Evolutionary conservation across 495 filamentous ascomycete species (phyloP).

Genomic region (Usnea hakonensis): DNA sequence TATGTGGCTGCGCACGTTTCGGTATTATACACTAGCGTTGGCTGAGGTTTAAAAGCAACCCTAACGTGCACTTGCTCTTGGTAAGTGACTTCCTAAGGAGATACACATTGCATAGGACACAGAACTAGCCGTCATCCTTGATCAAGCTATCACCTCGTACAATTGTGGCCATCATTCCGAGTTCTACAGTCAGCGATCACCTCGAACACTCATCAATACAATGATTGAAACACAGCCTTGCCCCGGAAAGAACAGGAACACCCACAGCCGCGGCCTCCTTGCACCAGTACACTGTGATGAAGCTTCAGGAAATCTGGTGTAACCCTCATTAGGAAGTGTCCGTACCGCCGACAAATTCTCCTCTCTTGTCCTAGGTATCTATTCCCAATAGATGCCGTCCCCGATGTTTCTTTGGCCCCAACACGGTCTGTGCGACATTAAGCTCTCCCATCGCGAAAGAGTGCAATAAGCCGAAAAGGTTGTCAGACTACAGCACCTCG

Average conservation of each 20-base stretch:
- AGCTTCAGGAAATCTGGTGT: not conserved
- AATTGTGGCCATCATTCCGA: not conserved
- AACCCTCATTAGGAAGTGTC: not conserved
- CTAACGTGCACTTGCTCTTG: not conserved
- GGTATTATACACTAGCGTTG: too few relatives aligned
- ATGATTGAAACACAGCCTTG: not conserved
- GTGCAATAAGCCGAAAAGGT: not conserved
- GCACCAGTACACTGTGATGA: not conserved
- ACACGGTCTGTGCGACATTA: not conserved
- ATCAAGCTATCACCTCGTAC: not conserved
- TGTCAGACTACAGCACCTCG: slow-evolving; percentile 6
- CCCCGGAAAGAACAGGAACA: not conserved
- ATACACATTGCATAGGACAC: not conserved
- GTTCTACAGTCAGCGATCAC: not conserved
- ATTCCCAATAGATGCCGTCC: not conserved
- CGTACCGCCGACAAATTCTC: not conserved
- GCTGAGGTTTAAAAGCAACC: too few relatives aligned
- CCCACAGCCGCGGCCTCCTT: not conserved
- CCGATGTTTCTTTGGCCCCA: not conserved
- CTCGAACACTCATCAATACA: not conserved
- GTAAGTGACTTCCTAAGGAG: not conserved
- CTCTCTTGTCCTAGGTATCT: not conserved
- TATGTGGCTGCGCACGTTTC: too few relatives aligned
- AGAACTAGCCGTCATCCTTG: not conserved
- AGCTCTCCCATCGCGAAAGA: not conserved